Evolutionary conservation across 345 rosid species (phyloP).

Genomic region (Lenwebbia sp.): DNA sequence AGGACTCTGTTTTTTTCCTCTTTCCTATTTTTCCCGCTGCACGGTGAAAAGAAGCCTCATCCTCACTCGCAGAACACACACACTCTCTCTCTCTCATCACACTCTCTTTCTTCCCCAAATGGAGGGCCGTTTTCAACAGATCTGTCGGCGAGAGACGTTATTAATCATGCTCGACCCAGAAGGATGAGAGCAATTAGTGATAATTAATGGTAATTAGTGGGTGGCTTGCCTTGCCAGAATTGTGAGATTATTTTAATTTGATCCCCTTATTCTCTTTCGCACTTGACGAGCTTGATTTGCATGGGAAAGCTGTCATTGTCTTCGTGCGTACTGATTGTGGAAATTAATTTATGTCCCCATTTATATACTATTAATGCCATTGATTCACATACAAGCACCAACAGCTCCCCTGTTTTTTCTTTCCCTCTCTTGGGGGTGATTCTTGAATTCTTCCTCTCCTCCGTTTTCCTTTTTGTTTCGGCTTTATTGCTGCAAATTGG

Average conservation of each 20-base stretch:
- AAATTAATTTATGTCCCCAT: slow-evolving; percentile 23
- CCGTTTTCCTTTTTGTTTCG: not conserved
- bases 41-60: not conserved
- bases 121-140: slow-evolving; percentile 30
- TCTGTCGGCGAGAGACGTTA: slow-evolving; percentile 72
- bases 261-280: not conserved
- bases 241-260: not conserved
- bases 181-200: slow-evolving; percentile 12
- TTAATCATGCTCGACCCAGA: slow-evolving; percentile 16
- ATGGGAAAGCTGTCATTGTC: slow-evolving; percentile 22
- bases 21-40: not conserved
- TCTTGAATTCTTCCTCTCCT: slow-evolving; percentile 4
- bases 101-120: not conserved
- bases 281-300: not conserved
- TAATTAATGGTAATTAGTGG: not conserved
- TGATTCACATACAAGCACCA: slow-evolving; percentile 29
- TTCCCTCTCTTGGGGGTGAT: not conserved
- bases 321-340: not conserved
- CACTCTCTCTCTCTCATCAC: not conserved
- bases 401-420: not conserved
- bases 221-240: not conserved
- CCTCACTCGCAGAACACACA: not conserved
- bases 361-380: slow-evolving; percentile 55
- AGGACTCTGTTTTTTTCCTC: not conserved
- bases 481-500: not conserved